Percentiles rank a stretch among this genome's conserved stretches.
Conservation (phyloP, 2,329 filamentous ascomycete species). For the Neurospora crassa region DNA sequence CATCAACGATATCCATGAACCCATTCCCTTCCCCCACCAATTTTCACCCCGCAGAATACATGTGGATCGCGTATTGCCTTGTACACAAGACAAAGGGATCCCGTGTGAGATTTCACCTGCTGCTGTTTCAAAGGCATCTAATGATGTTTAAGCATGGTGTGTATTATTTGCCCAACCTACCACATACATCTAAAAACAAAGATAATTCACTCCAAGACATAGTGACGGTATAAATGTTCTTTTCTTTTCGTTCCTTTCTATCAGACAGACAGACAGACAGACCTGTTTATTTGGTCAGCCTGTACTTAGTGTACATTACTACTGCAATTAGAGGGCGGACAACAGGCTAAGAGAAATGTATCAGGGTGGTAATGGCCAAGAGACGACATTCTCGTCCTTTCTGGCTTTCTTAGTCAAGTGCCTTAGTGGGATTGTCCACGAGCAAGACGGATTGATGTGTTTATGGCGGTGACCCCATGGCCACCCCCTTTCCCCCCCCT, state of each 20-base stretch:
- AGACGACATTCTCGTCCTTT: background rate
- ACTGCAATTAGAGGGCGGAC: slow-evolving; percentile 1
- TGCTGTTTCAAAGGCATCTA: background rate
- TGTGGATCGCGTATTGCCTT: background rate
- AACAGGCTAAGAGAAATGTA: background rate
- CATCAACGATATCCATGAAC: background rate
- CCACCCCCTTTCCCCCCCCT: background rate
- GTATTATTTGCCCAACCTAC: background rate
- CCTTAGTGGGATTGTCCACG: background rate
- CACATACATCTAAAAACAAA: slow-evolving; percentile 2
- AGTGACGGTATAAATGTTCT: background rate
- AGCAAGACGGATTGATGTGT: background rate
- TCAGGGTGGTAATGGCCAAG: background rate
- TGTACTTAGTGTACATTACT: slow-evolving; percentile 4
- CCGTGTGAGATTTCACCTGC: background rate
- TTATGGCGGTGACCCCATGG: background rate
- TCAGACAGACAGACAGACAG: background rate
- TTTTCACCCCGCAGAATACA: background rate
- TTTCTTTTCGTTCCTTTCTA: background rate
- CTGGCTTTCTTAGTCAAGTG: background rate
- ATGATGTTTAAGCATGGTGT: background rate
- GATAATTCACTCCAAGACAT: background rate
- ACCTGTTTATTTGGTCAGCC: background rate
- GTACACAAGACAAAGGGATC: background rate
- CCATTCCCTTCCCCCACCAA: background rate